phyloP scores from a whole-genome alignment of 176 grass and related monocot genomes.

The Triticum aestivum region IWGSC_CS_RefSeq_v2.1 NC_057805.1:476427249-476427748 shows the following conservation, averaged over 20 bases:
- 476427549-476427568: neutral
- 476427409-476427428: constrained; percentile 51
- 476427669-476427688: constrained; percentile 73
- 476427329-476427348: neutral
- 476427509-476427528: no score
- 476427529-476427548: neutral
- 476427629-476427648: constrained; percentile 60
- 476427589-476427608: constrained; percentile 26
- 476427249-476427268: constrained; percentile 55
- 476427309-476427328: constrained; percentile 51
- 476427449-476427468: constrained; percentile 62
- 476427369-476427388: constrained; percentile 28
- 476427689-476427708: constrained; percentile 59
- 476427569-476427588: neutral
- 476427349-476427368: constrained; percentile 46
- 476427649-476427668: constrained; percentile 56
- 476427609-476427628: constrained; percentile 46
- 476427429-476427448: constrained; percentile 59
- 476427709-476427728: constrained; percentile 40
- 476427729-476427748: constrained; percentile 61
- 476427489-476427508: constrained; percentile 39
- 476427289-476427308: constrained; percentile 58
- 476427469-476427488: constrained; percentile 16
- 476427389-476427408: constrained; percentile 60
- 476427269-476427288: constrained; percentile 41